These are phyloP conservation scores for Tetrahymena borealis DNA, from an alignment of 73 alveolate species.

Conservation along the genomic window DNA sequence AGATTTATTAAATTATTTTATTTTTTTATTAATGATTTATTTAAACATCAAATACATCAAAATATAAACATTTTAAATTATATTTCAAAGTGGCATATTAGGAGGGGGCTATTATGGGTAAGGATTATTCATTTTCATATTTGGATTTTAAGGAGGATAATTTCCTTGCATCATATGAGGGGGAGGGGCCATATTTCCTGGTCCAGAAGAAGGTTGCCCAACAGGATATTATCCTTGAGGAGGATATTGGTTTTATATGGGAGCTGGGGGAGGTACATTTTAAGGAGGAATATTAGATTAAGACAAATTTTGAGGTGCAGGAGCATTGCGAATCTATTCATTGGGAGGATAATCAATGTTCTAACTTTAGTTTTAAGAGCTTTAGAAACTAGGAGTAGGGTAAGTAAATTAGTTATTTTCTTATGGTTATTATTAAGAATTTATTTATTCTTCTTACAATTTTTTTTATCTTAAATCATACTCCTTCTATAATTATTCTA, in stretches of 20 bases:
- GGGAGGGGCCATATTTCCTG: not conserved
- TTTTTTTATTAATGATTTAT: not conserved
- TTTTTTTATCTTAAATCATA: constrained; percentile 2
- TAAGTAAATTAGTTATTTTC: not conserved
- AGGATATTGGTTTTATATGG: not conserved
- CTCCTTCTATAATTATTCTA: constrained; percentile 18
- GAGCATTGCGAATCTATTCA: not conserved
- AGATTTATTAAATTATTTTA: not conserved
- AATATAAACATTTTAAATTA: not conserved
- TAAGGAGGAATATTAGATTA: not conserved
- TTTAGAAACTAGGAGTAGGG: not conserved
- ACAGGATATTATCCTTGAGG: not conserved
- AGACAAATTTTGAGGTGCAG: not conserved
- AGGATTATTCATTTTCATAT: not conserved
- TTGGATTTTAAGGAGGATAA: not conserved
- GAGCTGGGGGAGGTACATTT: not conserved
- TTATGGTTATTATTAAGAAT: not conserved
- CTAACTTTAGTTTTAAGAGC: not conserved
- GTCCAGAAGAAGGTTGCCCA: not conserved
- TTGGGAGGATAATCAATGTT: not conserved
- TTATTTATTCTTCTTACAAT: not conserved
- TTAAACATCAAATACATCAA: too few species aligned
- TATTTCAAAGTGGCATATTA: not conserved
- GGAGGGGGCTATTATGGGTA: not conserved
- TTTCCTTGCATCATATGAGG: not conserved